Conservation (phyloP, 176 grass and related monocot genomes). For the Cocos nucifera region DNA sequence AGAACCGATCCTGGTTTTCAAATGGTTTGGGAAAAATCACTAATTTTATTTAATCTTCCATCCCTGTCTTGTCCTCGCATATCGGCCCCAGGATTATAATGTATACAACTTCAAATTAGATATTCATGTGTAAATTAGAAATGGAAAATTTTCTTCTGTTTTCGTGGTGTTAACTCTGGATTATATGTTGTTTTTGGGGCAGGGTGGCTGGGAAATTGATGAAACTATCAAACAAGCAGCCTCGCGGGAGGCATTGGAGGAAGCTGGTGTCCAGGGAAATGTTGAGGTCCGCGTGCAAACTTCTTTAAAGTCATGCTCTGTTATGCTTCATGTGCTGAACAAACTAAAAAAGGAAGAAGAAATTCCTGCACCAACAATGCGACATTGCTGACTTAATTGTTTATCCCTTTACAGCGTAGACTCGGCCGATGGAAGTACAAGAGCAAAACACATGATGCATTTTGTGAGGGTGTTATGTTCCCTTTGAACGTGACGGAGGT, state of each 20-base stretch:
- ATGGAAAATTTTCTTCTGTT: not conserved
- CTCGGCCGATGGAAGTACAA: constrained; percentile 45
- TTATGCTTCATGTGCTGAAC: not conserved
- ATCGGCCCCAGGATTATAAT: no score
- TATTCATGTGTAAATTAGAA: no score
- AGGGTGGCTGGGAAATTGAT: constrained; percentile 51
- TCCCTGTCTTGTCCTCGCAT: no score
- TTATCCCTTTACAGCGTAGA: constrained; percentile 17
- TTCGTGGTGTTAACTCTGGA: not conserved
- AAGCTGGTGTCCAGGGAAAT: constrained; percentile 45
- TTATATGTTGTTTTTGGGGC: not conserved
- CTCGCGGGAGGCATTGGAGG: constrained; percentile 37
- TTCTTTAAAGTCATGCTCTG: not conserved
- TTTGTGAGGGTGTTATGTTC: constrained; percentile 35
- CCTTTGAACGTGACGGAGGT: constrained; percentile 40
- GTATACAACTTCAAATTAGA: no score
- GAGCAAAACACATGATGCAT: constrained; percentile 31
- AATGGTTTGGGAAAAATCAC: no score
- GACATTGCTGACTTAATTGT: not conserved
- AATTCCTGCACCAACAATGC: not conserved
- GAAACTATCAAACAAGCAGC: constrained; percentile 41
- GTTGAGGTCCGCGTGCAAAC: constrained; percentile 22
- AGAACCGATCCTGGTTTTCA: no score
- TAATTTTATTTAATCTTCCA: no score
- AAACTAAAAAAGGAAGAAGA: not conserved